Percentiles rank a stretch among this genome's conserved stretches.
These are phyloP conservation scores for Cicer cuneatum DNA, from an alignment of 306 rosid species.

Conservation along the genomic window DNA sequence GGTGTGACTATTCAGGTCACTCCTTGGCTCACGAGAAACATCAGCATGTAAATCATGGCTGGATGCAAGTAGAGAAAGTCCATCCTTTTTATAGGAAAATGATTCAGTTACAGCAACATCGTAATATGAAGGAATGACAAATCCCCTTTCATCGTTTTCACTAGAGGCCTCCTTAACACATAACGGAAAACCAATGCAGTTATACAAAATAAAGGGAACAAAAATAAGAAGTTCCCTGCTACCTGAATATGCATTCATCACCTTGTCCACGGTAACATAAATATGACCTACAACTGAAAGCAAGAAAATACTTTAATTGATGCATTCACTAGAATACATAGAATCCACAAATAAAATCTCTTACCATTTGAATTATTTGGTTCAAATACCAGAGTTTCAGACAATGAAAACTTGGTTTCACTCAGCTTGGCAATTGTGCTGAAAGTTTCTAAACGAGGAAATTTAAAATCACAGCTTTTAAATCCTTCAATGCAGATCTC, in stretches of 20 bases:
- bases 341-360: slow-evolving; percentile 36
- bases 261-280: slow-evolving; percentile 80
- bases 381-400: slow-evolving; percentile 68
- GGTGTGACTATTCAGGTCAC: slow-evolving; percentile 48
- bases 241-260: slow-evolving; percentile 82
- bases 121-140: slow-evolving; percentile 69
- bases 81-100: slow-evolving; percentile 55
- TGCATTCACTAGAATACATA: slow-evolving; percentile 18
- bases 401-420: slow-evolving; percentile 71
- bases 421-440: slow-evolving; percentile 71
- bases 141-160: slow-evolving; percentile 56
- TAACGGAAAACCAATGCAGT: slow-evolving; percentile 83
- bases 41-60: slow-evolving; percentile 44
- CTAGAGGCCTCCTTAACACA: slow-evolving; percentile 59
- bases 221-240: slow-evolving; percentile 75
- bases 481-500: slow-evolving; percentile 75
- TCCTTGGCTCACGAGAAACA: slow-evolving; percentile 40
- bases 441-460: slow-evolving; percentile 84
- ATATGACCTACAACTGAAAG: slow-evolving; percentile 61
- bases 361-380: slow-evolving; percentile 62
- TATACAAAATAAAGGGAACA: slow-evolving; percentile 87
- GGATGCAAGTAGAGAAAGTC: slow-evolving; percentile 67
- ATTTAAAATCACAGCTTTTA: slow-evolving; percentile 64
- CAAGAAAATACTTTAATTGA: slow-evolving; percentile 37
- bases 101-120: slow-evolving; percentile 56